phyloP scores from a whole-genome alignment of 768 basidiomycete species.

The Boletus coccyginus region DNA sequence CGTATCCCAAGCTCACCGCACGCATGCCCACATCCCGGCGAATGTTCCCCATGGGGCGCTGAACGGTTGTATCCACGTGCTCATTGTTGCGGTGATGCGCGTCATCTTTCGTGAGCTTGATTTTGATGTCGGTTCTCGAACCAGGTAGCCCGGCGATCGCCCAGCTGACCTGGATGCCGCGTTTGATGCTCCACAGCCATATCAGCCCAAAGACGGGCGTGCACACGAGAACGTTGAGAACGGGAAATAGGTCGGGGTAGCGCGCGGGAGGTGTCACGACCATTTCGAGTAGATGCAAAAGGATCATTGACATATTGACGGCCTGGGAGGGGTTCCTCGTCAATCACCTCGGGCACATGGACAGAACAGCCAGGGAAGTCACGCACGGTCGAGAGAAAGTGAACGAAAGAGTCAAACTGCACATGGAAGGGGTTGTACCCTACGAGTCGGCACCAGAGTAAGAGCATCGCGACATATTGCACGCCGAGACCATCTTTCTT shows the following conservation, averaged over 20 bases:
- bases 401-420: constrained; percentile 45
- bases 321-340: constrained; percentile 31
- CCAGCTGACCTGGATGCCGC: constrained; percentile 79
- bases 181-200: constrained; percentile 91
- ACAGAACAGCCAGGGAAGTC: not conserved
- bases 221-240: constrained; percentile 80
- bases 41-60: not conserved
- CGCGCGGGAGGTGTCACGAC: constrained; percentile 62
- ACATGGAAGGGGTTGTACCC: constrained; percentile 69
- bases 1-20: constrained; percentile 27
- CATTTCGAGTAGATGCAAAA: constrained; percentile 65
- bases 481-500: constrained; percentile 72
- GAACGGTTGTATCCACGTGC: not conserved
- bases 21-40: constrained; percentile 23
- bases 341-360: not conserved
- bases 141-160: constrained; percentile 57
- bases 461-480: constrained; percentile 65
- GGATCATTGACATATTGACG: constrained; percentile 52
- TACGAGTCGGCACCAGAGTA: constrained; percentile 81
- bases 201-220: constrained; percentile 75
- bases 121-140: constrained; percentile 2
- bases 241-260: constrained; percentile 83
- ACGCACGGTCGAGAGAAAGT: constrained; percentile 51
- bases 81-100: constrained; percentile 9
- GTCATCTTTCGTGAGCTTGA: not conserved